phyloP scores from a whole-genome alignment of 1,139 yeast genomes.

The Scheffersomyces quercinus region DNA sequence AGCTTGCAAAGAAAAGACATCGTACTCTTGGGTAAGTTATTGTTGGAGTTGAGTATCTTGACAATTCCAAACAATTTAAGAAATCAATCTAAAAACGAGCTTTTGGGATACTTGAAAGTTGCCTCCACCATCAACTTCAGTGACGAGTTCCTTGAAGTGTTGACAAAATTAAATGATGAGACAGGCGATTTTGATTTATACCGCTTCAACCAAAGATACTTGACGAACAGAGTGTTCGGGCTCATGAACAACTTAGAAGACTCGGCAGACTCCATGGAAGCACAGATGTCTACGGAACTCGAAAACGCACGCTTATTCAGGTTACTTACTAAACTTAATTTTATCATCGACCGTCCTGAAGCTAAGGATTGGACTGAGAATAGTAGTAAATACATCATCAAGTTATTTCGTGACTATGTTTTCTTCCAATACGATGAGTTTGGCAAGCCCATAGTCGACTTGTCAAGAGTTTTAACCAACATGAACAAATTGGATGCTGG shows the following conservation, averaged over 20 bases:
- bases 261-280: constrained; percentile 65
- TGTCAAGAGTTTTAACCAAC: constrained; percentile 76
- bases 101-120: constrained; percentile 13
- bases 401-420: constrained; percentile 78
- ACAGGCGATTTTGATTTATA: constrained; percentile 7
- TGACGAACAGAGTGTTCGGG: constrained; percentile 43
- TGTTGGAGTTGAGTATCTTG: constrained; percentile 55
- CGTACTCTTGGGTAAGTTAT: constrained; percentile 53
- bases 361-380: constrained; percentile 61
- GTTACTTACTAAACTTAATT: constrained; percentile 76
- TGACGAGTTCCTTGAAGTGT: constrained; percentile 20
- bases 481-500: constrained; percentile 94
- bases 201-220: constrained; percentile 20
- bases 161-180: constrained; percentile 8
- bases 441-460: constrained; percentile 78
- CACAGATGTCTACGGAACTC: constrained; percentile 66
- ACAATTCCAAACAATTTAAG: constrained; percentile 35
- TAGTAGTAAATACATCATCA: constrained; percentile 74
- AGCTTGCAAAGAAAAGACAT: constrained; percentile 56
- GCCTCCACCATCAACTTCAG: constrained; percentile 21
- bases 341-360: constrained; percentile 76
- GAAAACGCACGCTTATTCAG: constrained; percentile 90
- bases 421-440: constrained; percentile 80
- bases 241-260: constrained; percentile 57
- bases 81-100: constrained; percentile 8